Conservation (phyloP, 2,329 filamentous ascomycete genomes). For the Blastomyces percursus region DNA sequence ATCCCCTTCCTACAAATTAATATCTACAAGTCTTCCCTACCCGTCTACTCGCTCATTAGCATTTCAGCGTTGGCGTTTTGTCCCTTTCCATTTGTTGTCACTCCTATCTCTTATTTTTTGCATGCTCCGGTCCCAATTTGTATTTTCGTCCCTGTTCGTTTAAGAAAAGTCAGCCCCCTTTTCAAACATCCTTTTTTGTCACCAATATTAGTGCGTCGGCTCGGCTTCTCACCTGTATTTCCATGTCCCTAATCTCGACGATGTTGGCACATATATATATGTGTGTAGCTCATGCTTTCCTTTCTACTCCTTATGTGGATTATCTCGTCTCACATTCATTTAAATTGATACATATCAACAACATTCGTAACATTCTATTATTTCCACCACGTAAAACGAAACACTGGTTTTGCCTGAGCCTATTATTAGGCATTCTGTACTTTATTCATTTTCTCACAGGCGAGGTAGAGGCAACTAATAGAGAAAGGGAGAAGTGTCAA, state of each 20-base stretch:
- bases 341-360: background rate
- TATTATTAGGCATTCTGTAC: background rate
- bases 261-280: background rate
- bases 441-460: background rate
- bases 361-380: background rate
- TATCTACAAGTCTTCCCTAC: background rate
- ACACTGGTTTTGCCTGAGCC: background rate
- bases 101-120: background rate
- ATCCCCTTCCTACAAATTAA: background rate
- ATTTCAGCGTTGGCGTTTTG: background rate
- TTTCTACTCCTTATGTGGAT: background rate
- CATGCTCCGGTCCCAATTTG: background rate
- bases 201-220: background rate
- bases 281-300: background rate
- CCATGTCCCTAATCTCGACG: background rate
- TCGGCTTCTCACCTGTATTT: background rate
- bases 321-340: background rate
- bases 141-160: no score
- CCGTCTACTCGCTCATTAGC: background rate
- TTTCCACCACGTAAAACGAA: background rate
- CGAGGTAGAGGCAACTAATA: no score
- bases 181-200: background rate
- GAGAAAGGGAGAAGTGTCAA: background rate
- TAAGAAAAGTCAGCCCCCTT: background rate
- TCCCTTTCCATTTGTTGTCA: constrained; percentile 5